phyloP scores from a whole-genome alignment of 163 green algal species.

The Trebouxiophyceae sp. region DNA sequence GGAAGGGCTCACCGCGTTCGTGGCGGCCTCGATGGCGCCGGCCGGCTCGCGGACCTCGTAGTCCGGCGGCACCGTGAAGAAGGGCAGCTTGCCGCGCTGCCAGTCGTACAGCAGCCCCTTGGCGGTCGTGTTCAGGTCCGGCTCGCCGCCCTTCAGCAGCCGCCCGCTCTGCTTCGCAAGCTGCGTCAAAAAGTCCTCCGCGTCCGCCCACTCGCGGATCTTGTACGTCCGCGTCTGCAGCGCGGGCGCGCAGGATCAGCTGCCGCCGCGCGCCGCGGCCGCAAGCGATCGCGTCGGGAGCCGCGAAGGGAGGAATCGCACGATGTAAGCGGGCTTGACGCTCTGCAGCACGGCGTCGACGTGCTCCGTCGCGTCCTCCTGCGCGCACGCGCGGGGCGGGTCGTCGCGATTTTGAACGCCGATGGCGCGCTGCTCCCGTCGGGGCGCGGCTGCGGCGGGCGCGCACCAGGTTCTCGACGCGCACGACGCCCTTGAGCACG shows the following conservation, averaged over 20 bases:
- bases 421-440: too few species aligned
- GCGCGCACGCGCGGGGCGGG: too few species aligned
- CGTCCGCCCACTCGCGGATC: conserved; percentile 67
- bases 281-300: too few species aligned
- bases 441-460: too few species aligned
- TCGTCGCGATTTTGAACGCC: too few species aligned
- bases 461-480: conserved; percentile 75
- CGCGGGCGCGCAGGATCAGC: too few species aligned
- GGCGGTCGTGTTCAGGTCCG: conserved; percentile 92
- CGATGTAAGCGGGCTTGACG: conserved; percentile 82
- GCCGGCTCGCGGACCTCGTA: conserved; percentile 33
- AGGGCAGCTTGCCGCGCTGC: conserved; percentile 96
- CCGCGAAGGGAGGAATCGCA: conserved; percentile 23
- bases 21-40: too few species aligned
- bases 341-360: conserved; percentile 71
- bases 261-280: too few species aligned
- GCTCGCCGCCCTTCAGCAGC: conserved; percentile 88
- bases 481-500: conserved; percentile 89
- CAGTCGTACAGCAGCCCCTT: conserved; percentile 98
- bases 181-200: conserved; percentile 90
- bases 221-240: conserved; percentile 72
- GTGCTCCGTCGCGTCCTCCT: conserved; percentile 86
- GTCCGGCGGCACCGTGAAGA: conserved; percentile 84
- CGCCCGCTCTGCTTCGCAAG: conserved; percentile 76
- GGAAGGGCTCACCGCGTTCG: conserved; percentile 11